phyloP scores from a whole-genome alignment of 345 rosid genomes.

The Hypericum androsaemum region DNA sequence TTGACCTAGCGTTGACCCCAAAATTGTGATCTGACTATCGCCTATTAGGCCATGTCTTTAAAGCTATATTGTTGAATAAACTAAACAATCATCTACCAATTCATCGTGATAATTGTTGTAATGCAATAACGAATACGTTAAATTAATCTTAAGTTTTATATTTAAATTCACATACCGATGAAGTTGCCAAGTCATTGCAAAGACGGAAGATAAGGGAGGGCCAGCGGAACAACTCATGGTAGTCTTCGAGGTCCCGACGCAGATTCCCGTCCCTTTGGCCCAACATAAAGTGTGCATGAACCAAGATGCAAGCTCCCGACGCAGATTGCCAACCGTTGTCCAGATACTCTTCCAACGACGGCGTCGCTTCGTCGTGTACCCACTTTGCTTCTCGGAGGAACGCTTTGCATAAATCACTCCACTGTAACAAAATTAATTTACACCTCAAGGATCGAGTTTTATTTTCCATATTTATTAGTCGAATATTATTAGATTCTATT shows the following conservation, averaged over 20 bases:
- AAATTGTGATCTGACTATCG: too few relatives aligned
- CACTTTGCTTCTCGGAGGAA: constrained; percentile 37
- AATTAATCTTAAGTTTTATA: not conserved
- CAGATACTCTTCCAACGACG: constrained; percentile 31
- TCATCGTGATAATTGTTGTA: too few relatives aligned
- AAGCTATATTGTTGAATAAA: too few relatives aligned
- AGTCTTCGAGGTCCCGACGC: constrained; percentile 12
- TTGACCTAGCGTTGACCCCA: too few relatives aligned
- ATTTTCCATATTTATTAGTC: too few relatives aligned
- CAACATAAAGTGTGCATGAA: constrained; percentile 14
- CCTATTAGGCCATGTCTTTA: too few relatives aligned
- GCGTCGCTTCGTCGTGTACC: constrained; percentile 25
- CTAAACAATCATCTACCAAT: too few relatives aligned
- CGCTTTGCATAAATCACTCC: constrained; percentile 9
- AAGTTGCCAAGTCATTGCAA: constrained; percentile 33
- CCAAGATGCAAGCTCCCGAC: constrained; percentile 13
- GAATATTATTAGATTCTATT: too few relatives aligned
- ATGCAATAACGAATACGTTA: too few relatives aligned
- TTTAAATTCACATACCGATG: constrained; percentile 19
- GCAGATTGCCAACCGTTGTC: constrained; percentile 30
- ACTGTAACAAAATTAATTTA: too few relatives aligned
- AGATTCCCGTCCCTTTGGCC: constrained; percentile 11
- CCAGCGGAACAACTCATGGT: constrained; percentile 23
- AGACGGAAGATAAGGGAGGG: constrained; percentile 31
- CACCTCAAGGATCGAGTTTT: too few relatives aligned